Evolutionary conservation across 2,329 filamentous ascomycete genomes (phyloP), one percentile per base, ranked within the genome.

Genomic region (Fusarium torulosum): DNA sequence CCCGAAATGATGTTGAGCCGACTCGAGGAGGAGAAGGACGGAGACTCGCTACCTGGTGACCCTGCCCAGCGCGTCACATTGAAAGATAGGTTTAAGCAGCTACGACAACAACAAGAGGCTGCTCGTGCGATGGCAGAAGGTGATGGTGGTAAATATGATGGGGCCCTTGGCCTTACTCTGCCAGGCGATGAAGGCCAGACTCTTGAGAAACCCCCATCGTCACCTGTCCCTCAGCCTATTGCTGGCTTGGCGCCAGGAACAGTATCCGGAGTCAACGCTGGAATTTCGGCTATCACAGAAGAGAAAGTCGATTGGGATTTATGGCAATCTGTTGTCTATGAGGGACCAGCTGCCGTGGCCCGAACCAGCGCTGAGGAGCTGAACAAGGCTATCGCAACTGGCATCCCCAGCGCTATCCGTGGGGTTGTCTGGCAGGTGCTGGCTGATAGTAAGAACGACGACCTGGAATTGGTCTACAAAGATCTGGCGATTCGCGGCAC

Each of bases 361-460:
- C 89, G 93, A 61, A 94, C 93, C 6, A 97, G 94, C 74, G 86
- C 95, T 0, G 93, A 96, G 73, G 94, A 97, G 76, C 82, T 99
- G 58, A 97, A 95, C 75, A 88, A 86, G 69, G 94, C 96, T 21
- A 97, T 99, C 72, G 92, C 95, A 49, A 92, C 91, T 38, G 96
- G 96, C 31, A 99, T 99, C 58, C 96, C 96, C 2, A 94, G 91
- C 70, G 95, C 94, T 4, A 97, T 99, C 64, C 90, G 96, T 59
- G 96, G 96, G n/a, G 96, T 99, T 4, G 94, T 99, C 50, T 99
- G 96, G 96, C 96, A 99, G 79, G 95, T 98, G 9, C 82, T 99
- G 64, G 94, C 96, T 5, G 93, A 97, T 75, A 97, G 94, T 81
- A 97, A 97, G 79, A 97, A 93, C 72, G 91, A 95, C 63, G 93